Evolutionary conservation across 192 early-diverging fungal genomes (phyloP), one percentile per base, ranked within the genome.

Genomic region (Dissophora ornata): DNA sequence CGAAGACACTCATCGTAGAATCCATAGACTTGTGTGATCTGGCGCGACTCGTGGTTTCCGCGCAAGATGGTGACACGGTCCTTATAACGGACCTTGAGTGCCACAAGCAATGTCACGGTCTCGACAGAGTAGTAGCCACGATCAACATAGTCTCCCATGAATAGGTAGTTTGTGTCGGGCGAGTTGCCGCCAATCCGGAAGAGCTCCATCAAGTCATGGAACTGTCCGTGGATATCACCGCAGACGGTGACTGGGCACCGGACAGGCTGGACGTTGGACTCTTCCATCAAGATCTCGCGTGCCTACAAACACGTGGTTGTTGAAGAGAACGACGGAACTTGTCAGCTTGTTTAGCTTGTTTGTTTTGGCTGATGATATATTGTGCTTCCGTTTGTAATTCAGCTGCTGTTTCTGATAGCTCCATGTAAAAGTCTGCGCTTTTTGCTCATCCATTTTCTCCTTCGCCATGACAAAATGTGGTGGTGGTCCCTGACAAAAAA

Each of bases 111-210:
- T 21, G 96, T 90, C 62, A 99, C 95, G 3, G 97, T 98, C 86
- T 99, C 98, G 49, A 99, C 98, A 41, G 92, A 94, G 83, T 98
- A 96, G 80, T 98, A 98, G 26, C 98, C 98, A 55, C 98, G 92
- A 81, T 99, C 98, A 38, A 99, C 98, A 81, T 98, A 99, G 81
- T 99, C 98, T 41, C 97, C 97, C 95, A 99, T 95, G 79, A 99
- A 99, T 19, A 99, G 86, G 65, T 98, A 99, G 80, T 98, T 97
- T 52, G 96, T 98, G 67, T 97, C 90, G 7, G 98, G 97, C 26
- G 93, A 93, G 61, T 96, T 91, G 70, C 98, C 98, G 25, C 98
- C 97, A 65, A 97, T 97, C 55, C 91, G 91, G 83, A 98, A 97
- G 26, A 99, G 92, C 84, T 98, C 96, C 70, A 96, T 92, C 54